phyloP scores from a whole-genome alignment of 495 filamentous ascomycete species.

The Penicillium odoratum region DNA sequence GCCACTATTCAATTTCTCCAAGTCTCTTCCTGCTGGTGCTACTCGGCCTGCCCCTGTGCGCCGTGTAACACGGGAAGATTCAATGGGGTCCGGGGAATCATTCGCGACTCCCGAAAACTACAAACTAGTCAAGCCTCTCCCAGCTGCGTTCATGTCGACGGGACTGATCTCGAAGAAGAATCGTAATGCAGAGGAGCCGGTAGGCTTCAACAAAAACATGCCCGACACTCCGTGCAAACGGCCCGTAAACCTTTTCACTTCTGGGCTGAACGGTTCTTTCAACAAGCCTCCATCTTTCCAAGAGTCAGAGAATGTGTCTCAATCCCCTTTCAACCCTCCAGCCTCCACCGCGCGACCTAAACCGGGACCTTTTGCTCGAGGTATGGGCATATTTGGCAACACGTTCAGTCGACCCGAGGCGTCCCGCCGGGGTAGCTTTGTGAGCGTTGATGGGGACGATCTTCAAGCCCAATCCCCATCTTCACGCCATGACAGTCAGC shows the following conservation, averaged over 20 bases:
- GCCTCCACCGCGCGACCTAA: constrained; percentile 38
- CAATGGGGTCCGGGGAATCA: constrained; percentile 45
- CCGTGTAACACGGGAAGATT: constrained; percentile 44
- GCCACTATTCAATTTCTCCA: constrained; percentile 69
- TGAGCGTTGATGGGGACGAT: constrained; percentile 77
- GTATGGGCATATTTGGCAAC: constrained; percentile 68
- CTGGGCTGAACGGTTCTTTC: constrained; percentile 58
- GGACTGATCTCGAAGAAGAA: constrained; percentile 88
- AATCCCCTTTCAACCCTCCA: constrained; percentile 61
- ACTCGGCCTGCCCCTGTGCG: constrained; percentile 46
- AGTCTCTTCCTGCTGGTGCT: constrained; percentile 73
- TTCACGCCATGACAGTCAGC: constrained; percentile 57
- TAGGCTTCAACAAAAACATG: constrained; percentile 48
- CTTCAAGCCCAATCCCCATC: constrained; percentile 55
- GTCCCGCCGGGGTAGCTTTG: constrained; percentile 69
- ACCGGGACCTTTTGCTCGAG: constrained; percentile 62
- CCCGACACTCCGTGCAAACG: constrained; percentile 97
- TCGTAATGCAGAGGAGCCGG: constrained; percentile 56
- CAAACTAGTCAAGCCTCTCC: constrained; percentile 77
- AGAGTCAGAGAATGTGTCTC: constrained; percentile 64
- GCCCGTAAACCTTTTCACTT: constrained; percentile 61
- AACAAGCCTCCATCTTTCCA: constrained; percentile 53
- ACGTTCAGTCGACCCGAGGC: constrained; percentile 49
- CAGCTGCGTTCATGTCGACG: constrained; percentile 89
- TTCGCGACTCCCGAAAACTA: constrained; percentile 84